Evolutionary conservation across 164 flowering plant genomes (phyloP).

Genomic region (Euptelea pleiosperma): DNA sequence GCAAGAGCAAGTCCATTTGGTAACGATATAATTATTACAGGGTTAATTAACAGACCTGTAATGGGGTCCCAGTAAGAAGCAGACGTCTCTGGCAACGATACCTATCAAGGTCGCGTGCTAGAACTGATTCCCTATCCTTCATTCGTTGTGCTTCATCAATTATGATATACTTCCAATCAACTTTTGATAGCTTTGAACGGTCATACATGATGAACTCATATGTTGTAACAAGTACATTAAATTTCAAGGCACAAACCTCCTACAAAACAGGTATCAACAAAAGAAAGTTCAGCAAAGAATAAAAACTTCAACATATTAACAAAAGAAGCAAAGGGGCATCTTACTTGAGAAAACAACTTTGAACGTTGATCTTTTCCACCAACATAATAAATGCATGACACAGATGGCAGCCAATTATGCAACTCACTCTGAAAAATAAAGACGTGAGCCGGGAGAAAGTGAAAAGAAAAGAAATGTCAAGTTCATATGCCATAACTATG

Average conservation of each 20-base stretch:
- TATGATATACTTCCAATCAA: slow-evolving; percentile 98
- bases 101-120: slow-evolving; percentile 98
- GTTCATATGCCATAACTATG: not conserved
- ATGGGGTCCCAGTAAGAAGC: slow-evolving; percentile 96
- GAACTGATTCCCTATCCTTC: slow-evolving; percentile 98
- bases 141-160: slow-evolving; percentile 99
- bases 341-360: slow-evolving; percentile 93
- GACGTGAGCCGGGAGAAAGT: too few species aligned
- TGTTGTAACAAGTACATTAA: slow-evolving; percentile 96
- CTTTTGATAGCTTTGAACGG: slow-evolving; percentile 86
- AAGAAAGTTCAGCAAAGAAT: slow-evolving; percentile 11
- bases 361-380: slow-evolving; percentile 93
- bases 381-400: slow-evolving; percentile 90
- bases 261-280: slow-evolving; percentile 22
- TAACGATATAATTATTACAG: too few species aligned
- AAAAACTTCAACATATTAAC: not conserved
- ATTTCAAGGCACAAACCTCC: slow-evolving; percentile 96
- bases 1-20: not conserved
- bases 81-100: slow-evolving; percentile 94
- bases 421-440: slow-evolving; percentile 78
- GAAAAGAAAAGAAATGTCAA: not conserved
- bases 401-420: slow-evolving; percentile 90
- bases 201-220: slow-evolving; percentile 98
- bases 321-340: slow-evolving; percentile 11
- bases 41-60: slow-evolving; percentile 72